A percentile compares a stretch with the other conserved stretches of the same genome.
These are phyloP conservation scores for Arachnopeziza araneosa DNA, from an alignment of 2,329 filamentous ascomycete genomes.

Conservation along the genomic window DNA sequence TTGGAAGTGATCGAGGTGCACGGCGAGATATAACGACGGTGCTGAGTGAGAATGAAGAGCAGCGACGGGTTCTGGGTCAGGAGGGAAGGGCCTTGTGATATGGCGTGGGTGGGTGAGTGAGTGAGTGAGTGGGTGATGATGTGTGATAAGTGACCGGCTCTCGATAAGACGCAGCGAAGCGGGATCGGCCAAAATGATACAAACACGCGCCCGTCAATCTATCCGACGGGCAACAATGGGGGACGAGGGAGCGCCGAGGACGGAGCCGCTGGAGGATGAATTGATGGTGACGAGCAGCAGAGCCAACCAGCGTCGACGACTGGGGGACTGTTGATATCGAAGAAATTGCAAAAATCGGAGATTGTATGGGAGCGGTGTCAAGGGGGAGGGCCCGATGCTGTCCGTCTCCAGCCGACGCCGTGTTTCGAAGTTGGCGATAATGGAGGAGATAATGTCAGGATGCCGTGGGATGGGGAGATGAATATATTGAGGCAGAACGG, in stretches of 20 bases:
- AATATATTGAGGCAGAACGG: neutral
- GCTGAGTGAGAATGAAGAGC: neutral
- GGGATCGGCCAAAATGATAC: neutral
- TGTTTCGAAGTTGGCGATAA: too few species aligned
- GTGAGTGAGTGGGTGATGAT: too few species aligned
- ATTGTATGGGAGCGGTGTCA: too few species aligned
- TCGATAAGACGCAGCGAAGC: neutral
- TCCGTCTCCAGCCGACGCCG: too few species aligned
- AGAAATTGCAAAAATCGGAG: too few species aligned
- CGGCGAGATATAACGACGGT: neutral
- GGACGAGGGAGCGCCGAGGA: neutral
- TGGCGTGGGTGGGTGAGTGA: neutral
- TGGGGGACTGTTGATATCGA: too few species aligned
- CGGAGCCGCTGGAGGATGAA: neutral
- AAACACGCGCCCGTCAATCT: neutral
- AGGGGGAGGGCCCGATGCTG: too few species aligned
- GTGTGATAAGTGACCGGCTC: neutral
- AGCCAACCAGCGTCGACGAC: too few species aligned
- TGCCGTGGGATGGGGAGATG: neutral
- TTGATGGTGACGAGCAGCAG: too few species aligned
- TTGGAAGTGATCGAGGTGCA: neutral
- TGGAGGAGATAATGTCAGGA: too few species aligned
- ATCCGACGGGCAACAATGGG: neutral
- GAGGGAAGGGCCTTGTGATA: neutral
- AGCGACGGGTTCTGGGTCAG: neutral